Evolutionary conservation across 257 asterid genomes (phyloP).

Genomic region (Osmanthus fragrans): DNA sequence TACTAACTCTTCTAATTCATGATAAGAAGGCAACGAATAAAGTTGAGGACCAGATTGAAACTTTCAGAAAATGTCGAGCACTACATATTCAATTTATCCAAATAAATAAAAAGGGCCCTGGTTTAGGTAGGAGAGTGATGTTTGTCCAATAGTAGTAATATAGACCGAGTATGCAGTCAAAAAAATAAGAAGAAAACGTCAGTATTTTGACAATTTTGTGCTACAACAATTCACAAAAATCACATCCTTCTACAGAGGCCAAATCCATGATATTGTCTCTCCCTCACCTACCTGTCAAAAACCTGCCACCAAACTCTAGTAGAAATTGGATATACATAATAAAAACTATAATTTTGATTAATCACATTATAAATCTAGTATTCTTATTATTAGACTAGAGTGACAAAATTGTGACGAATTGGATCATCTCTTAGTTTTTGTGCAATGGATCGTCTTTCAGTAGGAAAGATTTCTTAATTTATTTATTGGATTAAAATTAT

Average conservation of each 20-base stretch:
- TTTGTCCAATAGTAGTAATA: too few relatives aligned
- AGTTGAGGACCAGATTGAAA: not conserved
- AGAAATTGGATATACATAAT: too few relatives aligned
- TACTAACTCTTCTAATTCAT: too few relatives aligned
- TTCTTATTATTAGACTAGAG: too few relatives aligned
- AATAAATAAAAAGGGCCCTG: constrained; percentile 5
- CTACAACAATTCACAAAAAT: constrained; percentile 1
- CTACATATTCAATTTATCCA: not conserved
- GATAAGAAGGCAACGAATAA: not conserved
- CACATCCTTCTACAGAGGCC: not conserved
- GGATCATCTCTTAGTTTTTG: too few relatives aligned
- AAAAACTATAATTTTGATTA: too few relatives aligned
- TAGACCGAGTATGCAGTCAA: constrained; percentile 16
- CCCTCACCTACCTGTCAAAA: not conserved
- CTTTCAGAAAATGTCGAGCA: not conserved
- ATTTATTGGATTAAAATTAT: too few relatives aligned
- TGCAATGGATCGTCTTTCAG: too few relatives aligned
- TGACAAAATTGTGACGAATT: too few relatives aligned
- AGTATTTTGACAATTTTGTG: constrained; percentile 23
- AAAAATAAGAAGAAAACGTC: constrained; percentile 12
- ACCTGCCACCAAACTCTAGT: not conserved
- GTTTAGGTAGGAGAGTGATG: too few relatives aligned
- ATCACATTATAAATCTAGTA: too few relatives aligned
- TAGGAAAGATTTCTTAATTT: too few relatives aligned
- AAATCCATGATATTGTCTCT: constrained; percentile 20